Evolutionary conservation across 169 alveolate genomes (phyloP).

Genomic region (Plasmodium cynomolgi): DNA sequence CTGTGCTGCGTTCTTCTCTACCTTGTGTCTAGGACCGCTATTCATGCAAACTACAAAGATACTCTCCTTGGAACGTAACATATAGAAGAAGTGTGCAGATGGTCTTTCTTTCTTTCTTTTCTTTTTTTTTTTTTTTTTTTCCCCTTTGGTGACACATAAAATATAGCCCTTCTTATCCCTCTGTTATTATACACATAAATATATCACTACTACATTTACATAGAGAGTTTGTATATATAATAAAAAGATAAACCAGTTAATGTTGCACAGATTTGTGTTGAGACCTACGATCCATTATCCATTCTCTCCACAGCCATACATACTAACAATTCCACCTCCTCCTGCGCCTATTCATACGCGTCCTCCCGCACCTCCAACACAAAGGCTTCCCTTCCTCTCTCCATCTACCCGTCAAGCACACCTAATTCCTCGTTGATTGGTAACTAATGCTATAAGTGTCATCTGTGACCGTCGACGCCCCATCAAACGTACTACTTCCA

Average conservation of each 20-base stretch:
- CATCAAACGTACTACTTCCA: not conserved
- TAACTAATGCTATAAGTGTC: not conserved
- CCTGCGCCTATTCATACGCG: no score
- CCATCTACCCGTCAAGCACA: not conserved
- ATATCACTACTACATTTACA: not conserved
- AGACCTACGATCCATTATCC: not conserved
- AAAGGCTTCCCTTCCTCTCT: not conserved
- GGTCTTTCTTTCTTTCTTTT: no score
- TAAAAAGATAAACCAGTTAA: not conserved
- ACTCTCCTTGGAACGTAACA: no score
- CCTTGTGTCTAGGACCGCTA: no score
- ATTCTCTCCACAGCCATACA: not conserved
- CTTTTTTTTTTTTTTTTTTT: no score
- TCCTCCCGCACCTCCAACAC: not conserved
- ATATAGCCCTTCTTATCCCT: no score
- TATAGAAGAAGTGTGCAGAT: no score
- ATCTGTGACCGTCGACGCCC: not conserved
- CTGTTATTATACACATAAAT: no score
- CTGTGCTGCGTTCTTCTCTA: no score
- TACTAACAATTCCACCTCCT: no score
- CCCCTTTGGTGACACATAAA: not conserved
- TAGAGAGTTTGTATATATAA: not conserved
- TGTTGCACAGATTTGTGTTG: not conserved
- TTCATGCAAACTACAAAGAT: no score
- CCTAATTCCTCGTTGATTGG: not conserved